Evolutionary conservation across 2,329 filamentous ascomycete species (phyloP).

Genomic region (Exophiala sp.): DNA sequence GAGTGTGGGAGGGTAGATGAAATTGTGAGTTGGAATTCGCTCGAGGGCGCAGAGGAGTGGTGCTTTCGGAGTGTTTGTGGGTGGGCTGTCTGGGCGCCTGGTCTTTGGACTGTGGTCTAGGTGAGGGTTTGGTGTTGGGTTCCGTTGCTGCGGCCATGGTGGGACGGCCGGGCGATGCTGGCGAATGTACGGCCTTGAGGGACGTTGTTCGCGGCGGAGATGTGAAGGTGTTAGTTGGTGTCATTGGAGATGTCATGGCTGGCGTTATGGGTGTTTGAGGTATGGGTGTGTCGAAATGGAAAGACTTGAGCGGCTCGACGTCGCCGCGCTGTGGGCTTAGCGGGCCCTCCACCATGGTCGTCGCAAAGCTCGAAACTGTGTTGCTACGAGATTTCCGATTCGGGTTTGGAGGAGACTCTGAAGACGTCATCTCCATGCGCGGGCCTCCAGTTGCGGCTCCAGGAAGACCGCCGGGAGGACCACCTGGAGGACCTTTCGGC

Average conservation of each 20-base stretch:
- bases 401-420: neutral
- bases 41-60: conserved; percentile 1
- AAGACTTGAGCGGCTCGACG: conserved; percentile 10
- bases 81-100: no score
- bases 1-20: conserved; percentile 1
- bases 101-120: conserved; percentile 2
- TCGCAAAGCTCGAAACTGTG: conserved; percentile 13
- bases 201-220: neutral
- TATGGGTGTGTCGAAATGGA: conserved; percentile 14
- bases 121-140: neutral
- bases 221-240: neutral
- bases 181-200: neutral
- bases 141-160: neutral
- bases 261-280: neutral
- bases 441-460: neutral
- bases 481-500: conserved; percentile 9
- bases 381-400: conserved; percentile 3
- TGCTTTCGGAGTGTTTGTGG: conserved; percentile 2
- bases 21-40: conserved; percentile 11
- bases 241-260: neutral
- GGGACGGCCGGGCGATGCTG: neutral
- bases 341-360: conserved; percentile 14
- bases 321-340: conserved; percentile 8
- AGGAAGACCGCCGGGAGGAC: neutral
- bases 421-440: conserved; percentile 5